These are phyloP conservation scores for Rhamnella rubrinervis DNA, from an alignment of 331 rosid species.

Conservation along the genomic window DNA sequence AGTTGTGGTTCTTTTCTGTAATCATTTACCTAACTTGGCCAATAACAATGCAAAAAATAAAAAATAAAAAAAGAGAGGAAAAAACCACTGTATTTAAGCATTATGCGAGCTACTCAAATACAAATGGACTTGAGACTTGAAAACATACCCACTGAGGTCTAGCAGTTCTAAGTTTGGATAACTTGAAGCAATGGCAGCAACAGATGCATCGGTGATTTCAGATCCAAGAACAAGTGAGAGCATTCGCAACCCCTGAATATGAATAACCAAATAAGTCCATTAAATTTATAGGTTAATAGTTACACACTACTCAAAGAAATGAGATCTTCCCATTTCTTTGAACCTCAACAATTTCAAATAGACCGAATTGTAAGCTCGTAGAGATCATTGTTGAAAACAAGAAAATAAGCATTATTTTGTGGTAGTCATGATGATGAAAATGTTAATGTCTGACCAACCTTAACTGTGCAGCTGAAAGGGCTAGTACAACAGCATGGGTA, in stretches of 20 bases:
- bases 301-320: not conserved
- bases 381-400: not conserved
- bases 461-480: slow-evolving; percentile 80
- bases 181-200: slow-evolving; percentile 88
- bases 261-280: slow-evolving; percentile 26
- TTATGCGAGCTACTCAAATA: not conserved
- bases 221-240: slow-evolving; percentile 97
- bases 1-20: not conserved
- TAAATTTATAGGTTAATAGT: slow-evolving; percentile 14
- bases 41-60: too few relatives aligned
- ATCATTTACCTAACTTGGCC: not conserved
- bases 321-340: not conserved
- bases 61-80: too few relatives aligned
- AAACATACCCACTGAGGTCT: slow-evolving; percentile 89
- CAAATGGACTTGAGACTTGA: slow-evolving; percentile 9
- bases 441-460: slow-evolving; percentile 50
- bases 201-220: slow-evolving; percentile 91
- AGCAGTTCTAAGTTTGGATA: slow-evolving; percentile 80
- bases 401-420: not conserved
- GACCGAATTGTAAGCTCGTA: not conserved
- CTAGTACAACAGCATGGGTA: slow-evolving; percentile 83
- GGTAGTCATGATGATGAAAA: not conserved
- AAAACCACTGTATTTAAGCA: not conserved
- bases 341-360: not conserved
- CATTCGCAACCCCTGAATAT: slow-evolving; percentile 68